Evolutionary conservation across 2,329 filamentous ascomycete species (phyloP).

Genomic region (Dendrostoma leiphaemia): DNA sequence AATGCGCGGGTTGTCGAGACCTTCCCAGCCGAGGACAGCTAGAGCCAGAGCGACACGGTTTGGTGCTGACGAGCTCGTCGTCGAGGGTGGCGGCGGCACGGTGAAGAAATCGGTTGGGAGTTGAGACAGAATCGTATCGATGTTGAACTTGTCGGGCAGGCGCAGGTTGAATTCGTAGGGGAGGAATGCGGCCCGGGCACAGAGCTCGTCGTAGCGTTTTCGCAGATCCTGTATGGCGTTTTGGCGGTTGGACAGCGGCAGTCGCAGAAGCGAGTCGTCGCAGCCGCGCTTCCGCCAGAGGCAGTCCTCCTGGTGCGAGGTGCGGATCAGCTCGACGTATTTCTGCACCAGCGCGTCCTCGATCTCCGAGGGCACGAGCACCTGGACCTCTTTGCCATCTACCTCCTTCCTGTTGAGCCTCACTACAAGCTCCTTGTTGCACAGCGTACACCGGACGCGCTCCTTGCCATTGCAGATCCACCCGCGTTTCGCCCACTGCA

Average conservation of each 20-base stretch:
- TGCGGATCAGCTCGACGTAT: conserved; percentile 70
- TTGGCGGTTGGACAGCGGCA: conserved; percentile 62
- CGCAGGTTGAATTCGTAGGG: conserved; percentile 62
- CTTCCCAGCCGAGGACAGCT: conserved; percentile 75
- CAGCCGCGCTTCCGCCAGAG: conserved; percentile 87
- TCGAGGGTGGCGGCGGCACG: conserved; percentile 34
- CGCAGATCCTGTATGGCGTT: conserved; percentile 57
- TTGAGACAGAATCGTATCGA: conserved; percentile 48
- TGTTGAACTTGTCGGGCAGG: conserved; percentile 49
- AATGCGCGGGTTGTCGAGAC: conserved; percentile 52
- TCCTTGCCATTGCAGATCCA: conserved; percentile 86
- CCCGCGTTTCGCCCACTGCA: conserved; percentile 91
- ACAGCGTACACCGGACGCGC: conserved; percentile 81
- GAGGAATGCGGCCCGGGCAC: conserved; percentile 50
- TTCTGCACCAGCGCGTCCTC: conserved; percentile 71
- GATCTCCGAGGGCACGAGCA: conserved; percentile 59
- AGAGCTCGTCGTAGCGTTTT: conserved; percentile 64
- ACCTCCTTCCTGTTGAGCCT: conserved; percentile 65
- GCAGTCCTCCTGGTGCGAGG: conserved; percentile 77
- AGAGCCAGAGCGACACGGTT: conserved; percentile 66
- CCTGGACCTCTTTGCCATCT: conserved; percentile 53
- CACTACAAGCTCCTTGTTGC: conserved; percentile 79
- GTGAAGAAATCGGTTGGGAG: conserved; percentile 57
- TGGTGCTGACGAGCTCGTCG: conserved; percentile 33
- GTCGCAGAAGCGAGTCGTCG: conserved; percentile 64